phyloP scores from a whole-genome alignment of 352 stramenopile species.

The Blastocystis hominis region DNA sequence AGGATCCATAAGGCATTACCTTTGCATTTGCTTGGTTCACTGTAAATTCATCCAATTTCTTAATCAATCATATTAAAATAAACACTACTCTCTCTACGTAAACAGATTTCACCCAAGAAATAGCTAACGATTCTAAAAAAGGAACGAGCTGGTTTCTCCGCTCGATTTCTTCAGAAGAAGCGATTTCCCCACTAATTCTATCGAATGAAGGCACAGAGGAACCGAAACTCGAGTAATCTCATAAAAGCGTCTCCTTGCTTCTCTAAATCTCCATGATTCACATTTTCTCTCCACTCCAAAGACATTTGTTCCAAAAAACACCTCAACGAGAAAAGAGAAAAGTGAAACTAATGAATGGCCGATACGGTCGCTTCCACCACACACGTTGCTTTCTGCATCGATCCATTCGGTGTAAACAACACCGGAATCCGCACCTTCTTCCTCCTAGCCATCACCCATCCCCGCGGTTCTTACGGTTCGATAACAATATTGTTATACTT shows the following conservation, averaged over 20 bases:
- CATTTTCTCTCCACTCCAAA: neutral
- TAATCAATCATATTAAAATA: no score
- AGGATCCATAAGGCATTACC: slow-evolving; percentile 11
- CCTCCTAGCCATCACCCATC: neutral
- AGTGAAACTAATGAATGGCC: neutral
- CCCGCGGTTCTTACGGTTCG: neutral
- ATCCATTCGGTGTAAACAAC: neutral
- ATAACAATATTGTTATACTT: neutral
- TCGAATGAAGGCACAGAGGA: neutral
- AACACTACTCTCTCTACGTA: neutral
- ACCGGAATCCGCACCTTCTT: slow-evolving; percentile 32
- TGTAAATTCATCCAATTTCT: neutral
- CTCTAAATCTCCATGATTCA: no score
- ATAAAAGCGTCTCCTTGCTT: neutral
- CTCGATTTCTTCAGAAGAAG: neutral
- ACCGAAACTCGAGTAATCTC: neutral
- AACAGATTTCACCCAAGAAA: neutral
- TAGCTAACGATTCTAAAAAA: neutral
- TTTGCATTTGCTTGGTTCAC: neutral
- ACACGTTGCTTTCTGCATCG: neutral
- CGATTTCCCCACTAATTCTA: neutral
- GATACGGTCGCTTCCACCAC: neutral
- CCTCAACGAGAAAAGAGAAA: neutral
- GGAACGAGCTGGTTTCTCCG: neutral
- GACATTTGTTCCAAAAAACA: slow-evolving; percentile 1